Percentiles rank a stretch among this genome's conserved stretches.
Evolutionary conservation across 2,329 filamentous ascomycete species (phyloP).

Genomic region (Camillea tinctor): DNA sequence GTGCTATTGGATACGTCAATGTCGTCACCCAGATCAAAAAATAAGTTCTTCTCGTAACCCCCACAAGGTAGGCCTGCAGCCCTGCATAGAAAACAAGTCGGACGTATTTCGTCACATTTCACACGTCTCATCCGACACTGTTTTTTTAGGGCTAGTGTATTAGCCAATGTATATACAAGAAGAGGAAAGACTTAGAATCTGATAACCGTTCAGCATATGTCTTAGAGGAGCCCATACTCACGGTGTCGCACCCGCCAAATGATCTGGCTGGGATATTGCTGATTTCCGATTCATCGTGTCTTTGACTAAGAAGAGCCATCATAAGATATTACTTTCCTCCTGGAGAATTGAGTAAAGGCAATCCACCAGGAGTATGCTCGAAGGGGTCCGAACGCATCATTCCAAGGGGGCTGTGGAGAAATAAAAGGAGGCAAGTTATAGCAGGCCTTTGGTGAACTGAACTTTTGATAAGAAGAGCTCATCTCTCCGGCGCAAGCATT

Average conservation of each 20-base stretch:
- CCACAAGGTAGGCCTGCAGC: slow-evolving; percentile 29
- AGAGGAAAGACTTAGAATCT: neutral
- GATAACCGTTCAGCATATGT: neutral
- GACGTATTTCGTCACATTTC: slow-evolving; percentile 38
- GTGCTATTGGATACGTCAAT: slow-evolving; percentile 2
- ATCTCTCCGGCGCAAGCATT: no score
- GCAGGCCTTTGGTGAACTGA: no score
- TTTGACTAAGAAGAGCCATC: no score
- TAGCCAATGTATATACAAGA: neutral
- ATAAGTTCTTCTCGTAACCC: slow-evolving; percentile 37
- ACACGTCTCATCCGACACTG: slow-evolving; percentile 38
- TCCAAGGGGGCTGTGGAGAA: no score
- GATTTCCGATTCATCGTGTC: no score
- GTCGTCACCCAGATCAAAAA: slow-evolving; percentile 32
- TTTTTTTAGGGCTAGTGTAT: neutral
- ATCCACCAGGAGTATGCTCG: no score
- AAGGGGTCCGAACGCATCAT: no score
- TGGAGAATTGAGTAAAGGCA: no score
- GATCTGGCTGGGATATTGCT: slow-evolving; percentile 22
- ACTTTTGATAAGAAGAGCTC: no score
- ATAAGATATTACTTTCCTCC: no score
- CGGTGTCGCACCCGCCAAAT: slow-evolving; percentile 13
- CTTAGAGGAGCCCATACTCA: neutral
- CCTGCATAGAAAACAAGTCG: slow-evolving; percentile 33
- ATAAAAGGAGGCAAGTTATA: no score